These are phyloP conservation scores for Nemania diffusa DNA, from an alignment of 2,329 filamentous ascomycete genomes.

Conservation along the genomic window DNA sequence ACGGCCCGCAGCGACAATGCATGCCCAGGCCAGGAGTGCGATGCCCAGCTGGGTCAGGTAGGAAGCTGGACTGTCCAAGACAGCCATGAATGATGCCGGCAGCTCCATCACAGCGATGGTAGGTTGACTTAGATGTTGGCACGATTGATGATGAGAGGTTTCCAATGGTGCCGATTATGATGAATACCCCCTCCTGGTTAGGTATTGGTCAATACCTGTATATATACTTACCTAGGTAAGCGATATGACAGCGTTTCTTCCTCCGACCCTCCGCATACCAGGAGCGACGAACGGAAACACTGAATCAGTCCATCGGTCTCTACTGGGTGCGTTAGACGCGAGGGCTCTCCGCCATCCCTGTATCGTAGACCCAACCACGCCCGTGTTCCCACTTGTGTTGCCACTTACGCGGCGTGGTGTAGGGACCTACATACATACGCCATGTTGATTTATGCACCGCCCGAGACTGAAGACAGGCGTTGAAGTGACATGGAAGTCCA, in stretches of 20 bases:
- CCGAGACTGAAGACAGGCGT: background rate
- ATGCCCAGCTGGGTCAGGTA: conserved; percentile 5
- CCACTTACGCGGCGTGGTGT: too few species aligned
- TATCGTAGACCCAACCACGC: background rate
- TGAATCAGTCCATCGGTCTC: background rate
- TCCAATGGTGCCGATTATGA: background rate
- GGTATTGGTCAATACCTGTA: too few species aligned
- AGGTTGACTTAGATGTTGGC: background rate
- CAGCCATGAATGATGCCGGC: background rate
- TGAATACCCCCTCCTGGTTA: background rate
- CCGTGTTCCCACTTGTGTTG: background rate
- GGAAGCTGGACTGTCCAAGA: background rate
- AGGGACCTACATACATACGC: too few species aligned
- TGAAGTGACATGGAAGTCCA: background rate
- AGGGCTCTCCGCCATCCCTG: conserved; percentile 4
- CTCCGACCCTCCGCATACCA: background rate
- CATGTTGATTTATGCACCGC: background rate
- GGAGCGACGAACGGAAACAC: background rate
- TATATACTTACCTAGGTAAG: too few species aligned
- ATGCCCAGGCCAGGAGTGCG: conserved; percentile 5
- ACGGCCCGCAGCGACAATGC: background rate
- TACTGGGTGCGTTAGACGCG: background rate
- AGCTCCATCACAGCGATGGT: conserved; percentile 7
- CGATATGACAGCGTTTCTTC: background rate
- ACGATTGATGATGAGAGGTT: background rate